Evolutionary conservation across 148 eudicot genomes (phyloP), one percentile per base, ranked within the genome.

Genomic region (Polygonum aviculare): DNA sequence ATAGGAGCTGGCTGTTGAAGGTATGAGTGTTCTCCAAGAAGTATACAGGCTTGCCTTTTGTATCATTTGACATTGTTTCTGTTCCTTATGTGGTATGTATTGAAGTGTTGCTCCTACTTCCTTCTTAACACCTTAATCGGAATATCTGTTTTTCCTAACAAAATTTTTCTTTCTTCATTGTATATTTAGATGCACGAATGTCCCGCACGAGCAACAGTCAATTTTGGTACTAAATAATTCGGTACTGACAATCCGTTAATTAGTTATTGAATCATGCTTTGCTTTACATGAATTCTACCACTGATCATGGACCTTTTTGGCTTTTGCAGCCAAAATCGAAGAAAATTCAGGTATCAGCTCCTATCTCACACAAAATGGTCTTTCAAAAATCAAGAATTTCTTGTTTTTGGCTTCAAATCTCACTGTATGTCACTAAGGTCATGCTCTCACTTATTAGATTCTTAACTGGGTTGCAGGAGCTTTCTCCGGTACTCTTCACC

Each of bases 41-140:
- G n/a, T n/a, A 86, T 73, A 92, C 98, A 21, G 82, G 96, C 72
- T 83, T 92, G 84, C 89, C 94, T 36, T 83, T 93, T 63, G 79
- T 85, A 73, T 92, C 94, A 41, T 95, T 92, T 81, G 98, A 95
- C 85, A 77, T 95, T 74, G 96, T 95, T 76, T 95, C 98, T 63
- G 83, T 89, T 80, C 86, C 98, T 81, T 95, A 92, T 74, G 92
- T 95, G 81, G 98, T 95, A 92, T 49, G 85, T 74, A 47, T 21
- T 14, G 19, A 31, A 10, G 8, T 22, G 22, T 60, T 60, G 14
- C 12, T n/a, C n/a, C n/a, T n/a, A n/a, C n/a, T n/a, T n/a, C n/a
- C n/a, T 31, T 11, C 5, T 38, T 8, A n/a, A 38, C 19, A 70
- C 7, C 39, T 62, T 2, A 31, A 31, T 19, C 5, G 31, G 3